Evolutionary conservation across 2,329 filamentous ascomycete species (phyloP).

Genomic region (Alternaria hordeiaustralica): DNA sequence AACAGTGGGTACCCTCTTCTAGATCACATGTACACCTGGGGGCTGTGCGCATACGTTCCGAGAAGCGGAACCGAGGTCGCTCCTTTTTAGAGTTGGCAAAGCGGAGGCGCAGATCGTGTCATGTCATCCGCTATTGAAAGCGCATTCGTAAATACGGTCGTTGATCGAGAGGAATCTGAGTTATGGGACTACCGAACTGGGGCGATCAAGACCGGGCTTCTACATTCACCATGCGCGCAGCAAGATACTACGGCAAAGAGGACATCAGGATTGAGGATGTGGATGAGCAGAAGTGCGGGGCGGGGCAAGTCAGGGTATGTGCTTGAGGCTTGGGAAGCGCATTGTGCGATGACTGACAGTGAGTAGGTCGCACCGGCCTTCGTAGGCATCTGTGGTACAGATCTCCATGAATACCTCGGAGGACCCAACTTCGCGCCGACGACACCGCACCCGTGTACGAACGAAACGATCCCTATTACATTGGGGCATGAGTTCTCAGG

Average conservation of each 20-base stretch:
- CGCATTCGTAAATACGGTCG: constrained; percentile 38
- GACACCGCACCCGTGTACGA: constrained; percentile 64
- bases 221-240: constrained; percentile 56
- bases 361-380: constrained; percentile 52
- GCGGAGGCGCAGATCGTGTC: constrained; percentile 21
- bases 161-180: constrained; percentile 20
- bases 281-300: constrained; percentile 54
- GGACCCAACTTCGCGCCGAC: constrained; percentile 58
- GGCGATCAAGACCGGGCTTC: not conserved
- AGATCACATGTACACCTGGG: constrained; percentile 1
- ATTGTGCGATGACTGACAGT: not conserved
- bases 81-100: not conserved
- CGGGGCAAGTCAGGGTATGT: constrained; percentile 57
- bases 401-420: constrained; percentile 61
- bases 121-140: constrained; percentile 30
- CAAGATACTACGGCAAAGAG: constrained; percentile 62
- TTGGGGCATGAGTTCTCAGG: constrained; percentile 72
- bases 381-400: constrained; percentile 62
- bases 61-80: constrained; percentile 7
- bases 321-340: not conserved
- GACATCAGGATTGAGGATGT: constrained; percentile 63
- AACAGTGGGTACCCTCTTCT: constrained; percentile 4
- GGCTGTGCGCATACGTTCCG: not conserved
- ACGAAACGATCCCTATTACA: constrained; percentile 63
- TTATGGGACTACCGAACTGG: constrained; percentile 5